Evolutionary conservation across 139 green algal genomes (phyloP).

Genomic region (Chlorella sorokiniana): DNA sequence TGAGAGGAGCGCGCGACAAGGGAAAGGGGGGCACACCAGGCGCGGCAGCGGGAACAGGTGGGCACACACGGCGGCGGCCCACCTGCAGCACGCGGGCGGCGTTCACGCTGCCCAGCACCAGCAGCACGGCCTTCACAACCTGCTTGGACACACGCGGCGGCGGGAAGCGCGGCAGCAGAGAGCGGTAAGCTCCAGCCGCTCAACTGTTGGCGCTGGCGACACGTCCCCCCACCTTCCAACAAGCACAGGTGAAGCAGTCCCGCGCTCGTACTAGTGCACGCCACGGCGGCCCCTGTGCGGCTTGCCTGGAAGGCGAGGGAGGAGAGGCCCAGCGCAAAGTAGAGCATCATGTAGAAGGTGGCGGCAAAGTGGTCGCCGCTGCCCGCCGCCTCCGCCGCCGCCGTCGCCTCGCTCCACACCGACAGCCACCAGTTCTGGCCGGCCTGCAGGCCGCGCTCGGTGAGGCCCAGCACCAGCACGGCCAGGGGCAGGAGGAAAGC

Average conservation of each 20-base stretch:
- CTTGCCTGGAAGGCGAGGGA: slow-evolving; percentile 57
- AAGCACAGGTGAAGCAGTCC: too few species aligned
- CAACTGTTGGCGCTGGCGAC: too few species aligned
- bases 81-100: slow-evolving; percentile 54
- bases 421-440: slow-evolving; percentile 81
- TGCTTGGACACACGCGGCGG: too few species aligned
- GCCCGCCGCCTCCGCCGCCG: neutral
- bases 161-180: too few species aligned
- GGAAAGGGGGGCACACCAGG: too few species aligned
- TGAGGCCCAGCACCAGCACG: slow-evolving; percentile 44
- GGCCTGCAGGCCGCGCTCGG: slow-evolving; percentile 54
- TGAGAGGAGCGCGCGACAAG: too few species aligned
- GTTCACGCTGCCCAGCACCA: slow-evolving; percentile 57
- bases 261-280: neutral
- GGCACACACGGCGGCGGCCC: neutral
- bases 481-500: slow-evolving; percentile 61
- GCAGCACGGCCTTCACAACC: slow-evolving; percentile 38
- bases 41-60: too few species aligned
- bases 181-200: too few species aligned
- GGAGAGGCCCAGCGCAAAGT: slow-evolving; percentile 69
- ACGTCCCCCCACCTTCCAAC: too few species aligned
- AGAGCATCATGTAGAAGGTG: slow-evolving; percentile 66
- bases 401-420: slow-evolving; percentile 35
- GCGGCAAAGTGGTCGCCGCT: slow-evolving; percentile 6
- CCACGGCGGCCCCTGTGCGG: neutral